A percentile compares a stretch with the other conserved stretches of the same genome.
phyloP scores from a whole-genome alignment of 176 grass and related monocot genomes.

The Oropetium thomaeum region DNA sequence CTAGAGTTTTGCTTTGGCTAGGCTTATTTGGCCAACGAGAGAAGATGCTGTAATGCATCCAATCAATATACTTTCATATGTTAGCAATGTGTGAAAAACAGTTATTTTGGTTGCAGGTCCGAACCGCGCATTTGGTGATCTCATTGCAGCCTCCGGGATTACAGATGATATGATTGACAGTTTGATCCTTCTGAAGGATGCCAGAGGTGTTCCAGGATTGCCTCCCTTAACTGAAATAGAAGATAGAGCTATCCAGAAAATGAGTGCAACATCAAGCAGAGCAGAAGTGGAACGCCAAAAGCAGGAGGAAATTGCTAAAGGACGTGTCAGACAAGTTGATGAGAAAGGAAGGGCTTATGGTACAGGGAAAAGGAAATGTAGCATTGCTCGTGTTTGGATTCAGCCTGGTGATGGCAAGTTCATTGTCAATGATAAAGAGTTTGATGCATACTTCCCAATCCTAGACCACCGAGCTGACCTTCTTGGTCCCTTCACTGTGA shows the following conservation, averaged over 20 bases:
- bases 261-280: conserved; percentile 73
- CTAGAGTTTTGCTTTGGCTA: neutral
- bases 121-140: conserved; percentile 86
- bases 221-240: conserved; percentile 82
- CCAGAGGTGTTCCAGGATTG: conserved; percentile 53
- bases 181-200: conserved; percentile 93
- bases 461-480: conserved; percentile 90
- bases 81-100: neutral
- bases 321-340: conserved; percentile 77
- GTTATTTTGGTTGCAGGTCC: conserved; percentile 52
- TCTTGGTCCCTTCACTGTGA: conserved; percentile 83
- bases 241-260: conserved; percentile 67
- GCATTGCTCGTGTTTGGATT: conserved; percentile 85
- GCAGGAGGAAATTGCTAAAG: conserved; percentile 75
- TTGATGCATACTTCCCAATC: conserved; percentile 91
- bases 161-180: conserved; percentile 89
- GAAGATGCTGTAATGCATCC: no score
- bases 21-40: no score
- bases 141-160: conserved; percentile 64
- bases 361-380: conserved; percentile 95
- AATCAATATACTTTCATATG: neutral
- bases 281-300: conserved; percentile 63
- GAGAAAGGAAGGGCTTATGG: conserved; percentile 96
- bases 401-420: conserved; percentile 84
- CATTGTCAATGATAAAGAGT: conserved; percentile 86